Base-by-base conservation (phyloP, 1,284 basidiomycete species). In the Ganoderma leucocontextum region DNA sequence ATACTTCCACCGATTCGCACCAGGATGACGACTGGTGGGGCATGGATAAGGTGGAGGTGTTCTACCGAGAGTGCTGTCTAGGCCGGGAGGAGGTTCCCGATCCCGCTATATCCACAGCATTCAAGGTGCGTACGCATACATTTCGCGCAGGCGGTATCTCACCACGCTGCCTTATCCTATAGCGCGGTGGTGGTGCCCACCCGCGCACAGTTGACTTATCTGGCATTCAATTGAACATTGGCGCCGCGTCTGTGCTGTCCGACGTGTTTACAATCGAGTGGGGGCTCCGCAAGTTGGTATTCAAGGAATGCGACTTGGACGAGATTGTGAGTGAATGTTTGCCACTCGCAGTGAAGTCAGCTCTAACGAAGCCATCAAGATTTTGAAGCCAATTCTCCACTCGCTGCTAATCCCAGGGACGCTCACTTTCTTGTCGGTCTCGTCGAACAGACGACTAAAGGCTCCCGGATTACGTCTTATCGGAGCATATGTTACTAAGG, bases 261-360 rank as follows among this genome's bases (percentile, higher is more conserved):
- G 96, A 97, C 79, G 89, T 97, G 13, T 90, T 98, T 69, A 89
- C 90, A 8, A 91, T 97, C 69, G 95, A 97, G 78, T 97, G 95
- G 92, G 95, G 95, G 0, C 82, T 97, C 25, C 85, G 91, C 44
- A 95, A 95, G 74, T 81, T 97, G 33, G 90, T 92, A 0, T 86
- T 97, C 67, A 90, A 93, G 65, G 91, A 95, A 80, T 91, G 93
- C 79, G 87, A 91, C 80, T 79, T 97, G 55, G 91, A 94, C 68
- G 95, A 97, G 63, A 85, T 88, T 67, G 94, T 95, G 73, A 70
- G 88, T 71, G 38, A 33, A 35, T 17, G 44, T 47, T 57, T n/a
- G 10, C n/a, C 7, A 41, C 55, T 13, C 58, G 19, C 9, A 25
- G 15, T 12, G 22, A 19, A 19, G 15, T 4, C 35, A 36, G 39